Base-by-base conservation (phyloP, 352 stramenopile genomes). In the Globisporangium megalacanthum region DNA sequence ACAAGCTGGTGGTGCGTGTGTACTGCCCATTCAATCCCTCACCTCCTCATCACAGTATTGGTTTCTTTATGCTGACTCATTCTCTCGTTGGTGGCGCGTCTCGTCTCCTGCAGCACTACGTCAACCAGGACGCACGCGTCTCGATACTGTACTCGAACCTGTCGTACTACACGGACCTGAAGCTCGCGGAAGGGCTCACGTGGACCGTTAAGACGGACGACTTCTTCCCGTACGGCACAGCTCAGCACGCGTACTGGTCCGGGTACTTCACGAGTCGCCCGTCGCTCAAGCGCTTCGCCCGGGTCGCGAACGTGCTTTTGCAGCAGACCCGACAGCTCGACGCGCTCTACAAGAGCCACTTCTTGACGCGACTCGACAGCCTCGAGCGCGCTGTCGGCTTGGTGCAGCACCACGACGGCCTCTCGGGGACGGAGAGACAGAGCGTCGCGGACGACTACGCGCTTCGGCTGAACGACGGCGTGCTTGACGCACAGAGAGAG, bases 101-200 rank as follows among this genome's bases (percentile, higher is more conserved):
- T 48, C 11, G 25, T 29, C 58, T 13, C 36, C n/a, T 11, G 8
- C 44, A 69, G 60, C 83, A 98, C 61, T 97, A 97, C 58, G 86
- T 97, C 10, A 97, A 98, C 66, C 72, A 89, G 33, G 89, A 98
- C 51, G 75, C 72, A 8, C 73, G 76, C 0, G 77, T 99, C 29
- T 96, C 98, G 57, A 83, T 98, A 44, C 88, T 99, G 54, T 99
- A 99, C 73, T 98, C 95, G 0, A 98, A 97, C 56, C 75, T 98
- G 20, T 92, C 88, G 3, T 87, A 97, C 59, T 99, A 99, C 69
- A 99, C 96, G 22, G 74, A 97, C 20, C 70, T 92, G 45, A 98
- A 98, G 73, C 72, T 89, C 31, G 73, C 73, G 1, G 92, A 97
- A 62, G 72, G 70, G 11, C 60, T 90, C 4, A 75, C 73, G 7